Percentiles rank a stretch among this genome's conserved stretches.
Conservation (phyloP, 2,329 filamentous ascomycete species). For the Zymoseptoria passerinii region DNA sequence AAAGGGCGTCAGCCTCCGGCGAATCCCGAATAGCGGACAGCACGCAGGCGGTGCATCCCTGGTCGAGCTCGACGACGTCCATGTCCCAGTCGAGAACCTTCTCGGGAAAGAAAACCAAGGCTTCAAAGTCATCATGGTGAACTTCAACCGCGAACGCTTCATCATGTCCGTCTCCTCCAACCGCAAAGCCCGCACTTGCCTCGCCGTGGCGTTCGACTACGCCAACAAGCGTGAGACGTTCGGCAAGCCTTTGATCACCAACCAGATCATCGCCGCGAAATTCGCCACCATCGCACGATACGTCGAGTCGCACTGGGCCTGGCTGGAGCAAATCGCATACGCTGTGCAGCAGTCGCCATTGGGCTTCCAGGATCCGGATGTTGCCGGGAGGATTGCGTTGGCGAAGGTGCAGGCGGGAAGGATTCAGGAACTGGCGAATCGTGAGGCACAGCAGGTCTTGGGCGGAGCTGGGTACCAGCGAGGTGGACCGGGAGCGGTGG, state of each 20-base stretch:
- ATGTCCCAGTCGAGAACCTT: conserved; percentile 46
- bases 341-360: conserved; percentile 22
- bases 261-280: conserved; percentile 29
- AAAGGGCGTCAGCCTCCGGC: conserved; percentile 45
- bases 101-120: conserved; percentile 48
- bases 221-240: conserved; percentile 29
- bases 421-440: conserved; percentile 45
- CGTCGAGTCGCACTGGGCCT: conserved; percentile 28
- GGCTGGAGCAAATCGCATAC: conserved; percentile 27
- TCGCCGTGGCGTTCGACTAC: conserved; percentile 24
- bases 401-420: conserved; percentile 46
- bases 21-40: conserved; percentile 58
- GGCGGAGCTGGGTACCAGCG: conserved; percentile 47
- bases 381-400: conserved; percentile 46
- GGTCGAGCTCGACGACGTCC: conserved; percentile 48
- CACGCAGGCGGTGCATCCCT: conserved; percentile 48
- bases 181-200: conserved; percentile 41
- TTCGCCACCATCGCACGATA: conserved; percentile 26
- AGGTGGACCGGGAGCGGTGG: conserved; percentile 43
- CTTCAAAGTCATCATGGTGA: conserved; percentile 50
- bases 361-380: conserved; percentile 30
- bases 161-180: conserved; percentile 50
- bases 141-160: conserved; percentile 54
- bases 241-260: conserved; percentile 27
- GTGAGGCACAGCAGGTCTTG: conserved; percentile 50